A percentile compares a stretch with the other conserved stretches of the same genome.
Evolutionary conservation across 176 grass and related monocot genomes (phyloP).

Genomic region (Oryza brachyantha): DNA sequence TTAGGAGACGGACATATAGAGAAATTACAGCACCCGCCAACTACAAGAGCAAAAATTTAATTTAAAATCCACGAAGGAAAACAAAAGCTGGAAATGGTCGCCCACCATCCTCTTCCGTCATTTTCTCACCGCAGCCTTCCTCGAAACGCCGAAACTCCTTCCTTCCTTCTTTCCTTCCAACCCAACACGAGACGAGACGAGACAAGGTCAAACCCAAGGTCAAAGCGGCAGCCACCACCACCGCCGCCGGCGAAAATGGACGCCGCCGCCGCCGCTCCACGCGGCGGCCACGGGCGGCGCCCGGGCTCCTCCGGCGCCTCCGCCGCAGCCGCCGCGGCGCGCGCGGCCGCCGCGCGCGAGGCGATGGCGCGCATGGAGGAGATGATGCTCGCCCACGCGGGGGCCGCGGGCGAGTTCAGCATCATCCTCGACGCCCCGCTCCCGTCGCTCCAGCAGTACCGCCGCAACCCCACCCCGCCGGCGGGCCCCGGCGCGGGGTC

Average conservation of each 20-base stretch:
- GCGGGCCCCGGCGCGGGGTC: background rate
- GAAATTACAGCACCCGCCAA: too few relatives aligned
- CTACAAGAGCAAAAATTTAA: background rate
- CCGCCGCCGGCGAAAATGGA: constrained; percentile 20
- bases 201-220: constrained; percentile 14
- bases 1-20: too few relatives aligned
- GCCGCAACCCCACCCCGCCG: constrained; percentile 19
- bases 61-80: background rate
- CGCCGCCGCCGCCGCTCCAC: background rate
- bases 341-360: constrained; percentile 36
- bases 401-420: constrained; percentile 46
- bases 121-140: background rate
- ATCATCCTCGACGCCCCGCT: constrained; percentile 48
- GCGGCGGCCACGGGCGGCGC: constrained; percentile 10
- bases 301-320: too few relatives aligned
- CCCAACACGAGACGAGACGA: background rate
- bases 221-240: constrained; percentile 14
- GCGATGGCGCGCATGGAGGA: constrained; percentile 53
- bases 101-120: background rate
- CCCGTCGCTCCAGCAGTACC: constrained; percentile 40
- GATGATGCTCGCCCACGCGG: constrained; percentile 48
- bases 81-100: background rate
- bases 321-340: constrained; percentile 17
- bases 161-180: background rate
- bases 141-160: constrained; percentile 26